Evolutionary conservation across 306 rosid genomes (phyloP).

Genomic region (Cicer arietinum): DNA sequence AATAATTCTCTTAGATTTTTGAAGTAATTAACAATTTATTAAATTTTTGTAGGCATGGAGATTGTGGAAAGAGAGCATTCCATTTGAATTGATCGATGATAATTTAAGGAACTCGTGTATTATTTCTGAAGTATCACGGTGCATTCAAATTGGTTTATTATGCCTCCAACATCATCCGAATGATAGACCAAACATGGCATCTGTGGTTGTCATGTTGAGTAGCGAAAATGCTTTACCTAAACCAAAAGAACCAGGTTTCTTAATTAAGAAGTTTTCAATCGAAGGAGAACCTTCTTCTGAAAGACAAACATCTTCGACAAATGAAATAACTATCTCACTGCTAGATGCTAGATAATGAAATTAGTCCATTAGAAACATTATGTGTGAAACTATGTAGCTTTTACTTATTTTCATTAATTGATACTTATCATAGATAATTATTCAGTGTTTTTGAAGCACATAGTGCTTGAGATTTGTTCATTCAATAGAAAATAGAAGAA

Average conservation of each 20-base stretch:
- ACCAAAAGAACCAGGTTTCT: conserved; percentile 7
- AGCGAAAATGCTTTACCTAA: neutral
- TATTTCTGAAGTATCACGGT: neutral
- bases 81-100: neutral
- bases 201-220: conserved; percentile 7
- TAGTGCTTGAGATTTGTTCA: too few species aligned
- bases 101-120: neutral
- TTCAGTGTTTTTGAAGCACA: too few species aligned
- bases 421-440: too few species aligned
- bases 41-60: conserved; percentile 20
- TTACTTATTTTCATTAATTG: too few species aligned
- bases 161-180: conserved; percentile 13
- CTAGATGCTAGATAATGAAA: neutral
- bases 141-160: conserved; percentile 14
- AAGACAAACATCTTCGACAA: neutral
- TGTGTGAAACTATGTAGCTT: neutral
- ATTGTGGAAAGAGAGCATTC: neutral
- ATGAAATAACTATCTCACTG: neutral
- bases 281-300: neutral
- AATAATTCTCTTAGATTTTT: neutral
- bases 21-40: neutral
- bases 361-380: neutral
- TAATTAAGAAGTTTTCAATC: neutral
- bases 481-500: too few species aligned
- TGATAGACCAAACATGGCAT: conserved; percentile 25